Evolutionary conservation across 2,329 filamentous ascomycete genomes (phyloP), one percentile per base, ranked within the genome.

Genomic region (Epichloe gansuensis): DNA sequence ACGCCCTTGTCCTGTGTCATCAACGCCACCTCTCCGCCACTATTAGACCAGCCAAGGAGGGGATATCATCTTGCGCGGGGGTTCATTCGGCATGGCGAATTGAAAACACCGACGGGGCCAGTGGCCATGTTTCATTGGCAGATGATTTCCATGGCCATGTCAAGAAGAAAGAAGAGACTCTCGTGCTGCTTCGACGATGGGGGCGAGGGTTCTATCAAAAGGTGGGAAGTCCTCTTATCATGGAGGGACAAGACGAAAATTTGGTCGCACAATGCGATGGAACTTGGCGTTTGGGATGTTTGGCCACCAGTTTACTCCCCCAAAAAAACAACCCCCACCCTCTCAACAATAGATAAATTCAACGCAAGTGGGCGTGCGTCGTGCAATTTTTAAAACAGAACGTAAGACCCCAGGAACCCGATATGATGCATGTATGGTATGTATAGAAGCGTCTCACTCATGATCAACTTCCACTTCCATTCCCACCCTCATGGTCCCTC

Each of bases 401-500:
- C 3, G 8, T 9, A 31, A 31, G 28, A 9, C 28, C 28, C 8
- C 28, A 31, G 28, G 28, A 31, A 31, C 28, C 8, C 9, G 28
- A 31, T 31, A 31, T 9, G 28, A 31, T 8, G 21, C 21, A 23
- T 44, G 21, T 4, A 12, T 44, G 21, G 21, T 4, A 12, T 44
- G 21, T 23, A 21, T 5, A 25, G 21, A 25, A 44, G 42, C 8
- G 5, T 23, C 23, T 44, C 11, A 21, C 21, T 44, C 23, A 11
- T 5, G 12, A 35, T 31, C 31, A 9, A 11, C 31, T 4, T 11
- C 31, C 31, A 31, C 31, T 11, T 31, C 31, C 31, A 9, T 31
- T 31, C 9, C 9, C 31, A 31, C 9, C 31, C 31, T 11, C 31
- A 3, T 31, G 54, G 41, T 74, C 74, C 62, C 81, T 80, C 86